These are phyloP conservation scores for Sugiyamaella floridensis DNA, from an alignment of 805 yeast genomes.

Conservation along the genomic window DNA sequence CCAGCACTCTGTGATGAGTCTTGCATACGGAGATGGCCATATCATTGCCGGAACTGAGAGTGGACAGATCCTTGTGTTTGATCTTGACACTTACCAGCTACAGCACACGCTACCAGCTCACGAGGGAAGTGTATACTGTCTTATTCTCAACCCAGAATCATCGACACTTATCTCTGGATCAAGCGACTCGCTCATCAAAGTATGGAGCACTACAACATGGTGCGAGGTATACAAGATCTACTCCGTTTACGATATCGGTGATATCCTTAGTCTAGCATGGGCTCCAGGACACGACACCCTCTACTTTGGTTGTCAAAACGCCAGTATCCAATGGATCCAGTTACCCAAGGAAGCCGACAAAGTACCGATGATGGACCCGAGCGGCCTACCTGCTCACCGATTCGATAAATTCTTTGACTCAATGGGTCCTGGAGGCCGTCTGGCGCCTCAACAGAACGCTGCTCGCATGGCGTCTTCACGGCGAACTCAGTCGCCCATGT, in stretches of 20 bases:
- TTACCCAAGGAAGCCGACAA: conserved; percentile 16
- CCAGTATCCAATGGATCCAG: conserved; percentile 71
- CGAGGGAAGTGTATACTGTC: conserved; percentile 65
- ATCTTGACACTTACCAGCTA: conserved; percentile 55
- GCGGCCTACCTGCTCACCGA: conserved; percentile 52
- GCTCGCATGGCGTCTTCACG: conserved; percentile 1
- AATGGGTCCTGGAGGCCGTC: conserved; percentile 68
- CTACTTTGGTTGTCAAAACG: conserved; percentile 88
- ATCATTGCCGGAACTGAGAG: conserved; percentile 89
- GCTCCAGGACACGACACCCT: conserved; percentile 51
- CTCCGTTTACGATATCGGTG: conserved; percentile 84
- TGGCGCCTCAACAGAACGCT: conserved; percentile 28
- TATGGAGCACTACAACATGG: conserved; percentile 50
- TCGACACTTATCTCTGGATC: conserved; percentile 73
- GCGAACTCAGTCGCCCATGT: neutral
- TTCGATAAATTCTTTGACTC: conserved; percentile 88
- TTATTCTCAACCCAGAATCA: conserved; percentile 41
- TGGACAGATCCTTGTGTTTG: conserved; percentile 66
- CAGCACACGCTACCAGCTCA: conserved; percentile 53
- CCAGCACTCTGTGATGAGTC: conserved; percentile 62
- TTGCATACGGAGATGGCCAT: conserved; percentile 26
- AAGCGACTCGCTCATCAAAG: conserved; percentile 80
- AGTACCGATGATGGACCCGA: conserved; percentile 26
- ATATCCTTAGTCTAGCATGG: conserved; percentile 79
- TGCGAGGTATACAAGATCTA: conserved; percentile 60